Percentiles rank a stretch among this genome's conserved stretches.
These are phyloP conservation scores for Sporothrix curviconia DNA, from an alignment of 2,329 filamentous ascomycete genomes.

Conservation along the genomic window DNA sequence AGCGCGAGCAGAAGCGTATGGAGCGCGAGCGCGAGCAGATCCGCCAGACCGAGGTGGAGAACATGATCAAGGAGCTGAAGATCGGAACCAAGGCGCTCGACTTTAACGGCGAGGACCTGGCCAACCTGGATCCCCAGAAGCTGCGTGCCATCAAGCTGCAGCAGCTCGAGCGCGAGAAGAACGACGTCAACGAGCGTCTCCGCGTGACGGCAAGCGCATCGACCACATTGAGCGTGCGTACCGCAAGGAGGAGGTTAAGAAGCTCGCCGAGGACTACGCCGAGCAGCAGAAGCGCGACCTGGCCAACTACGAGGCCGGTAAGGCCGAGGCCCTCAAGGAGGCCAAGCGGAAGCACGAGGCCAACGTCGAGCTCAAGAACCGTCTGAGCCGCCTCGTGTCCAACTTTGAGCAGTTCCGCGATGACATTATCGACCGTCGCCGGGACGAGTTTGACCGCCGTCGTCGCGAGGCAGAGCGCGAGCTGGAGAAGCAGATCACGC, in stretches of 20 bases:
- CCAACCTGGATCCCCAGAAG: conserved; percentile 80
- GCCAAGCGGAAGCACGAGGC: conserved; percentile 85
- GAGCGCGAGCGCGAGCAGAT: conserved; percentile 85
- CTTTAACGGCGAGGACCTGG: conserved; percentile 74
- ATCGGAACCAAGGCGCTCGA: conserved; percentile 69
- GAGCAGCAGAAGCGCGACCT: conserved; percentile 72
- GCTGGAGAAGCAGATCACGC: conserved; percentile 82
- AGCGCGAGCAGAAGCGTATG: conserved; percentile 79
- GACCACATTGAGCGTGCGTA: conserved; percentile 96
- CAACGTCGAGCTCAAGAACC: conserved; percentile 87
- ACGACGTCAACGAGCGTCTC: conserved; percentile 84
- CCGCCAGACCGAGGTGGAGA: conserved; percentile 88
- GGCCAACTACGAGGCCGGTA: conserved; percentile 72
- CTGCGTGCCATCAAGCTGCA: conserved; percentile 92
- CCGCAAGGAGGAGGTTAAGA: conserved; percentile 91
- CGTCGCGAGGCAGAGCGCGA: conserved; percentile 87
- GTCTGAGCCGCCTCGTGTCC: conserved; percentile 77
- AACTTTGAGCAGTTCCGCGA: conserved; percentile 77
- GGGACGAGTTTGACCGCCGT: conserved; percentile 92
- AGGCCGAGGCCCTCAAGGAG: conserved; percentile 70
- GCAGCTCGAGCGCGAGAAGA: conserved; percentile 97
- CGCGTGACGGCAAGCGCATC: conserved; percentile 87
- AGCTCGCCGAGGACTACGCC: conserved; percentile 78
- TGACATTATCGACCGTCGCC: conserved; percentile 76
- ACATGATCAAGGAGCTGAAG: conserved; percentile 86